A percentile compares a stretch with the other conserved stretches of the same genome.
These are phyloP conservation scores for Flaveria ramosissima DNA, from an alignment of 129 eudicot species.

Conservation along the genomic window DNA sequence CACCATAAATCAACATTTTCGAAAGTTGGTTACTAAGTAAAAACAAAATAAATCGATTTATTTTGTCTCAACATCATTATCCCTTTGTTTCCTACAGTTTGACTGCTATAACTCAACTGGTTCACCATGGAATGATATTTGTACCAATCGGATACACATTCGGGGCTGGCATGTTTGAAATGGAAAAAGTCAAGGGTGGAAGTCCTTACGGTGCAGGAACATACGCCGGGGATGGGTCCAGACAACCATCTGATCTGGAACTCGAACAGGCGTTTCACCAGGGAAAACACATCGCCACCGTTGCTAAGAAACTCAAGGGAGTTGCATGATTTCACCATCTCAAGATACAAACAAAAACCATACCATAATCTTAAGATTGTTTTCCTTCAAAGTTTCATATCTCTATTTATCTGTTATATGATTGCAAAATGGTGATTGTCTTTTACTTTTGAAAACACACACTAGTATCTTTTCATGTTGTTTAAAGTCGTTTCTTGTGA, in stretches of 20 bases:
- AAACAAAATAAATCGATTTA: background rate
- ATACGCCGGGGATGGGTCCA: constrained; percentile 87
- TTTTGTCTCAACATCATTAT: background rate
- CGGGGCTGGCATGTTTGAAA: constrained; percentile 91
- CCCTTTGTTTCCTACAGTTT: constrained; percentile 45
- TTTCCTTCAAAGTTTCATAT: constrained; percentile 2
- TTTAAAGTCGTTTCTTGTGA: constrained; percentile 3
- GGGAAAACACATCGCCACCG: constrained; percentile 70
- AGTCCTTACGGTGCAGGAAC: constrained; percentile 95
- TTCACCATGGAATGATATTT: constrained; percentile 89
- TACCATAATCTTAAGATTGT: constrained; percentile 30
- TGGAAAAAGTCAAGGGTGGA: constrained; percentile 86
- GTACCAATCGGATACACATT: constrained; percentile 91
- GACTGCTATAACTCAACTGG: constrained; percentile 84
- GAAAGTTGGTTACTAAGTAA: background rate
- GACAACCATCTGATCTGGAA: constrained; percentile 79
- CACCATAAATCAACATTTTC: background rate
- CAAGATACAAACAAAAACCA: constrained; percentile 11
- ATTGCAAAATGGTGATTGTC: constrained; percentile 28
- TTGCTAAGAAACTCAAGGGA: constrained; percentile 83
- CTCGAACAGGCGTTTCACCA: constrained; percentile 81
- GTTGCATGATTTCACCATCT: constrained; percentile 38
- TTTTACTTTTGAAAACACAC: constrained; percentile 1
- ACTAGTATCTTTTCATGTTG: constrained; percentile 1
- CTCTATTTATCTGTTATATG: constrained; percentile 23